phyloP scores from a whole-genome alignment of 176 grass and related monocot genomes.

The Elaeis guineensis region DNA sequence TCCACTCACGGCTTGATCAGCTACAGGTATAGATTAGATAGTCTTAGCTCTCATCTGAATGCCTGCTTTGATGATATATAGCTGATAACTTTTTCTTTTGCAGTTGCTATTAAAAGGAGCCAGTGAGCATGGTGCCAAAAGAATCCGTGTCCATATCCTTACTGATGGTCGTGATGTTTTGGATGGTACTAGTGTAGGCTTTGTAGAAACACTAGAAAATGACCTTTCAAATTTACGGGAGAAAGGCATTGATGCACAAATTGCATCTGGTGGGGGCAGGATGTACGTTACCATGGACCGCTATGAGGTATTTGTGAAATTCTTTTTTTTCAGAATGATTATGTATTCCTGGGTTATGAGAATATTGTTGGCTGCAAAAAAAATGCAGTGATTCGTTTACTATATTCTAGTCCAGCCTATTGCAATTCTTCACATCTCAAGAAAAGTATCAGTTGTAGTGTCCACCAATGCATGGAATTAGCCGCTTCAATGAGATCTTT shows the following conservation, averaged over 20 bases:
- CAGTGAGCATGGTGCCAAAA: constrained; percentile 79
- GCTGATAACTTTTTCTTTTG: constrained; percentile 17
- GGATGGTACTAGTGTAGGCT: constrained; percentile 89
- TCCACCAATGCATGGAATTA: no score
- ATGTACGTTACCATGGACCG: constrained; percentile 99
- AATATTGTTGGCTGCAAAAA: no score
- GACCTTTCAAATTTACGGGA: constrained; percentile 59
- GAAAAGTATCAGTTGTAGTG: no score
- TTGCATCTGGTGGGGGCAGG: constrained; percentile 95
- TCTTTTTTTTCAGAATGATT: no score
- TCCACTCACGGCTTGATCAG: constrained; percentile 95
- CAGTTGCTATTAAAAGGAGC: constrained; percentile 92
- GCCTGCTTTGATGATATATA: no score
- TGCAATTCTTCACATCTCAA: no score
- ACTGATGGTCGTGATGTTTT: constrained; percentile 98
- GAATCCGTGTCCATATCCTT: constrained; percentile 87
- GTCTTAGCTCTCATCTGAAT: no score
- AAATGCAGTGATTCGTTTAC: no score
- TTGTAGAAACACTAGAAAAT: constrained; percentile 83
- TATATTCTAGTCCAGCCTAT: no score
- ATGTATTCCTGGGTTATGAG: no score
- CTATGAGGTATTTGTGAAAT: constrained; percentile 52
- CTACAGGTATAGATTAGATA: constrained; percentile 44
- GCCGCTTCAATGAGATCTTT: no score
- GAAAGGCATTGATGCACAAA: constrained; percentile 72